Conservation (phyloP, 192 early-diverging fungal species). For the Phlyctochytrium arcticum region DNA sequence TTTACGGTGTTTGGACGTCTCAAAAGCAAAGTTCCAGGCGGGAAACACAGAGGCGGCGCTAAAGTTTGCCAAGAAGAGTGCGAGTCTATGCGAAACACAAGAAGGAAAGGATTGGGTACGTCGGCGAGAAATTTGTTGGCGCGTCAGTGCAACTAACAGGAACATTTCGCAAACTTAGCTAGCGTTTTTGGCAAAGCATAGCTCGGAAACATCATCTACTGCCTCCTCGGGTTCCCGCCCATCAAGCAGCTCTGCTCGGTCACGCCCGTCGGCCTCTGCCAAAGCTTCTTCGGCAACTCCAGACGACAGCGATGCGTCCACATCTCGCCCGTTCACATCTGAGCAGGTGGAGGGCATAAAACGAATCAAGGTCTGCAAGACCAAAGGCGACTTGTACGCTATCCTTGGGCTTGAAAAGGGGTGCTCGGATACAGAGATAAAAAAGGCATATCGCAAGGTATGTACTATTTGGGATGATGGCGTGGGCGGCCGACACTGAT, state of each 20-base stretch:
- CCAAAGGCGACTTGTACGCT: constrained; percentile 73
- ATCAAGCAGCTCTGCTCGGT: constrained; percentile 8
- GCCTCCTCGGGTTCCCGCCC: constrained; percentile 16
- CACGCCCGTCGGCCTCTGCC: constrained; percentile 18
- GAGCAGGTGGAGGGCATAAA: constrained; percentile 80
- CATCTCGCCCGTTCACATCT: constrained; percentile 60
- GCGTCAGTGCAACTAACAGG: not conserved
- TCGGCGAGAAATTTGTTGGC: not conserved
- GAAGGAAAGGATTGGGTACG: constrained; percentile 52
- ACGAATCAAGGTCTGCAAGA: constrained; percentile 65
- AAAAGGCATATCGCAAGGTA: constrained; percentile 93
- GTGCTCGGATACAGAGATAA: constrained; percentile 77
- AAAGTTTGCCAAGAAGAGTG: constrained; percentile 81
- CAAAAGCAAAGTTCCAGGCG: constrained; percentile 59
- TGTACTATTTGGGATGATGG: too few relatives aligned
- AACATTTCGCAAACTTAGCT: not conserved
- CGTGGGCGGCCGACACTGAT: not conserved
- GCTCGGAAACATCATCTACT: constrained; percentile 18
- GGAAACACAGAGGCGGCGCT: constrained; percentile 68
- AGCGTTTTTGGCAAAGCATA: constrained; percentile 9
- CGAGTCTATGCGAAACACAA: constrained; percentile 71
- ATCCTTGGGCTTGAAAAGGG: constrained; percentile 73
- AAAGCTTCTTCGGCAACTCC: constrained; percentile 19
- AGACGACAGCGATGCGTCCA: constrained; percentile 9
- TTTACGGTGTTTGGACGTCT: constrained; percentile 67